Evolutionary conservation across 2,329 filamentous ascomycete genomes (phyloP).

Genomic region (Rhexocercosporidium sp.): DNA sequence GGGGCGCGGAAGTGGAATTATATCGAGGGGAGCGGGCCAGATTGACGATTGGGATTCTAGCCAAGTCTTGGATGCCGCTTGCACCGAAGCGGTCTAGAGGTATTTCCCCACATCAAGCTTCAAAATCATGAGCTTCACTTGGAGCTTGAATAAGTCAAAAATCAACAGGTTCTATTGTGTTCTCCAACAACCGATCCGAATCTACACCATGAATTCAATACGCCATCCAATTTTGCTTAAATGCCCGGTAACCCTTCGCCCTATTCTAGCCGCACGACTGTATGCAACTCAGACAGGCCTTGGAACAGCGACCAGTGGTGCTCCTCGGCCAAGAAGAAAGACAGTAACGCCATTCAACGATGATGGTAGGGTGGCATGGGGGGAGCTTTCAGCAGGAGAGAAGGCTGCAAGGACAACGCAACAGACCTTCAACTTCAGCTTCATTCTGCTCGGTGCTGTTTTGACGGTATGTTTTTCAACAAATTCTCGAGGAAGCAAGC

Average conservation of each 20-base stretch:
- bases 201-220: slow-evolving; percentile 31
- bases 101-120: slow-evolving; percentile 25
- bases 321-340: slow-evolving; percentile 58
- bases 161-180: not conserved
- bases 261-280: slow-evolving; percentile 49
- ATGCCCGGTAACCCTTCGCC: slow-evolving; percentile 46
- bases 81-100: slow-evolving; percentile 14
- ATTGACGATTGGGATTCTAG: slow-evolving; percentile 35
- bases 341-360: slow-evolving; percentile 86
- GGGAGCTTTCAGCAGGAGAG: slow-evolving; percentile 73
- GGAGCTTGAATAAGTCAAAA: not conserved
- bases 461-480: slow-evolving; percentile 65
- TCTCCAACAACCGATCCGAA: not conserved
- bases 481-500: not conserved
- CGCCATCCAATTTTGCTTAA: slow-evolving; percentile 42
- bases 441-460: slow-evolving; percentile 75
- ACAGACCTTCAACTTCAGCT: slow-evolving; percentile 85
- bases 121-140: not conserved
- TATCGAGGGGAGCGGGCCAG: slow-evolving; percentile 33
- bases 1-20: slow-evolving; percentile 19
- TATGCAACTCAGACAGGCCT: slow-evolving; percentile 64
- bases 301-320: slow-evolving; percentile 38
- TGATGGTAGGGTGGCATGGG: slow-evolving; percentile 82
- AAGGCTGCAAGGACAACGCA: slow-evolving; percentile 87
- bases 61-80: slow-evolving; percentile 3